Conservation (phyloP, 2,329 filamentous ascomycete genomes). For the Fusarium subglutinans region DNA sequence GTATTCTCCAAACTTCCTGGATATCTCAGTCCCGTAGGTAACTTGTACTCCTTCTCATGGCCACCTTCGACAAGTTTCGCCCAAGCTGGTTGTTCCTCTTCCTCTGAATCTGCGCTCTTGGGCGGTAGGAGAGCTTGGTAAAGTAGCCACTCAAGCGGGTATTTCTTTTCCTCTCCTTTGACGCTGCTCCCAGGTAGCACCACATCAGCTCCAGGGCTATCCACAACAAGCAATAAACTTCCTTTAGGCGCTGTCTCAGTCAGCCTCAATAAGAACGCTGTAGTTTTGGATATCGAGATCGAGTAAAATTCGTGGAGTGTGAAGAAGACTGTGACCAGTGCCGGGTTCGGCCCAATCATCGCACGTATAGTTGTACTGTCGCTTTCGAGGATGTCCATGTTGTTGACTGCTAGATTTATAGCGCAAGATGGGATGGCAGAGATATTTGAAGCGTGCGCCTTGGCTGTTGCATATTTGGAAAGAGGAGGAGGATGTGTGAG, state of each 20-base stretch:
- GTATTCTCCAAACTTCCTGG: constrained; percentile 14
- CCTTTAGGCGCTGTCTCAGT: neutral
- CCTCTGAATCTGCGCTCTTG: neutral
- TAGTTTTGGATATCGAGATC: neutral
- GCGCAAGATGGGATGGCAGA: neutral
- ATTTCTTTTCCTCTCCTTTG: constrained; percentile 1
- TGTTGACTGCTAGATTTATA: neutral
- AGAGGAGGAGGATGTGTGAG: constrained; percentile 4
- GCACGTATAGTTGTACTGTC: neutral
- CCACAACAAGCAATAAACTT: neutral
- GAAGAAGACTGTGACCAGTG: constrained; percentile 1
- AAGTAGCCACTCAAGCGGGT: constrained; percentile 6
- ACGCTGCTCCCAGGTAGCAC: neutral
- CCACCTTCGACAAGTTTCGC: neutral
- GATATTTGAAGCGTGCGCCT: constrained; percentile 2
- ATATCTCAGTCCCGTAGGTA: neutral
- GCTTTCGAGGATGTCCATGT: neutral
- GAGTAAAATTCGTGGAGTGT: constrained; percentile 10
- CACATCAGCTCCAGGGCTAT: neutral
- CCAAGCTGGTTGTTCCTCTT: neutral
- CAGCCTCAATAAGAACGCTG: neutral
- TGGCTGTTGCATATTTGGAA: constrained; percentile 9
- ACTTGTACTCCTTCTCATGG: constrained; percentile 12
- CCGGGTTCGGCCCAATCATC: neutral
- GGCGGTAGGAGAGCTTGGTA: neutral